These are phyloP conservation scores for Coemansia sp. DNA, from an alignment of 371 early-diverging fungal species.

Conservation along the genomic window DNA sequence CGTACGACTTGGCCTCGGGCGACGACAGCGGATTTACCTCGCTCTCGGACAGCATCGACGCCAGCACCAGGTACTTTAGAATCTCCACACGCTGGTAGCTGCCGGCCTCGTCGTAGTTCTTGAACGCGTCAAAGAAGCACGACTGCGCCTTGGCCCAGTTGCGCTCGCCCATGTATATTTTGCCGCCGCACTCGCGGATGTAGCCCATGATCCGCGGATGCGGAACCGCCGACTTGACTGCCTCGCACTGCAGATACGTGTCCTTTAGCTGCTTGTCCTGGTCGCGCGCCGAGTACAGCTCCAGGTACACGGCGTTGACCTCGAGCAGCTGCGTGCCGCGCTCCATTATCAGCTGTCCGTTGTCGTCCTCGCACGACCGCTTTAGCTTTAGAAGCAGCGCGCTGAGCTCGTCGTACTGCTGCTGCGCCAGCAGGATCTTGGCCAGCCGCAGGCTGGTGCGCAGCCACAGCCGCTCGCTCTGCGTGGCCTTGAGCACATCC, in stretches of 20 bases:
- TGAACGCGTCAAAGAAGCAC: constrained; percentile 96
- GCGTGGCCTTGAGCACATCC: constrained; percentile 68
- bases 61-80: constrained; percentile 91
- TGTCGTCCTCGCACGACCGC: constrained; percentile 15
- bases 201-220: constrained; percentile 96
- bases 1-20: constrained; percentile 95
- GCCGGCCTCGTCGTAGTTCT: constrained; percentile 96
- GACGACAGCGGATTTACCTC: constrained; percentile 95
- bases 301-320: constrained; percentile 64
- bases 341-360: constrained; percentile 19
- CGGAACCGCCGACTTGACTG: constrained; percentile 90
- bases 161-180: constrained; percentile 95
- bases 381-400: constrained; percentile 45
- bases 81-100: constrained; percentile 88
- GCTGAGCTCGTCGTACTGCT: constrained; percentile 69
- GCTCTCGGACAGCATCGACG: constrained; percentile 92
- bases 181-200: constrained; percentile 95
- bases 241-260: constrained; percentile 78
- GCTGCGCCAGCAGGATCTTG: constrained; percentile 83
- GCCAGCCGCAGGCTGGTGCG: constrained; percentile 91
- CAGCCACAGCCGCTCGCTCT: constrained; percentile 89
- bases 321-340: constrained; percentile 86
- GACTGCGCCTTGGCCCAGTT: constrained; percentile 91
- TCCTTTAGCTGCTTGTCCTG: constrained; percentile 26
- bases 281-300: constrained; percentile 30